Evolutionary conservation across 2,329 filamentous ascomycete species (phyloP).

Genomic region (Ophiosphaerella herpotricha): DNA sequence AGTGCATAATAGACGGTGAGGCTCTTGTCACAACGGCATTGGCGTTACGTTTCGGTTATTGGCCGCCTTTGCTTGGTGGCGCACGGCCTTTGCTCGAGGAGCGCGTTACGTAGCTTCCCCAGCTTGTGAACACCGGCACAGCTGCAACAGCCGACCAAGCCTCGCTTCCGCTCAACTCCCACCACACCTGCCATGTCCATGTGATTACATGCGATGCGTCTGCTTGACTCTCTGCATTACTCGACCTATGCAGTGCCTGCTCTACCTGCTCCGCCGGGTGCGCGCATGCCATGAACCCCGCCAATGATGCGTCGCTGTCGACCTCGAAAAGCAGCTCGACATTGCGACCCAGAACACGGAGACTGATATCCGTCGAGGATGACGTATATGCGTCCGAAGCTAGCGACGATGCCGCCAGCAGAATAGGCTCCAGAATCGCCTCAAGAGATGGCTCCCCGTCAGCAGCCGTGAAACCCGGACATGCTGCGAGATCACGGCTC

Average conservation of each 20-base stretch:
- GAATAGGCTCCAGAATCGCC: conserved; percentile 43
- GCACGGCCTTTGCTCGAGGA: conserved; percentile 23
- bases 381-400: conserved; percentile 44
- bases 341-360: conserved; percentile 52
- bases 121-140: conserved; percentile 19
- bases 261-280: conserved; percentile 38
- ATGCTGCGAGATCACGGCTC: conserved; percentile 41
- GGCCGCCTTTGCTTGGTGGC: conserved; percentile 7
- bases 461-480: conserved; percentile 25
- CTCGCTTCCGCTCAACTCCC: conserved; percentile 9
- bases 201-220: conserved; percentile 41
- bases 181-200: conserved; percentile 27
- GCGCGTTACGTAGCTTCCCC: conserved; percentile 27
- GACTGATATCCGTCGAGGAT: conserved; percentile 56
- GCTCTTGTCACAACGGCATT: neutral
- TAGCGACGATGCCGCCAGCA: conserved; percentile 45
- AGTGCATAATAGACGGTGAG: neutral
- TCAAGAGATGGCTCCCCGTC: conserved; percentile 46
- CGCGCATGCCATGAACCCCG: conserved; percentile 46
- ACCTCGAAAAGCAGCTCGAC: conserved; percentile 50
- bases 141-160: conserved; percentile 8
- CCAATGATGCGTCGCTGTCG: conserved; percentile 44
- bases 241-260: conserved; percentile 46
- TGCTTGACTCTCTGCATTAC: conserved; percentile 27
- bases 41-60: conserved; percentile 15